These are phyloP conservation scores for Aspergillus steynii DNA, from an alignment of 495 filamentous ascomycete genomes.

Conservation along the genomic window DNA sequence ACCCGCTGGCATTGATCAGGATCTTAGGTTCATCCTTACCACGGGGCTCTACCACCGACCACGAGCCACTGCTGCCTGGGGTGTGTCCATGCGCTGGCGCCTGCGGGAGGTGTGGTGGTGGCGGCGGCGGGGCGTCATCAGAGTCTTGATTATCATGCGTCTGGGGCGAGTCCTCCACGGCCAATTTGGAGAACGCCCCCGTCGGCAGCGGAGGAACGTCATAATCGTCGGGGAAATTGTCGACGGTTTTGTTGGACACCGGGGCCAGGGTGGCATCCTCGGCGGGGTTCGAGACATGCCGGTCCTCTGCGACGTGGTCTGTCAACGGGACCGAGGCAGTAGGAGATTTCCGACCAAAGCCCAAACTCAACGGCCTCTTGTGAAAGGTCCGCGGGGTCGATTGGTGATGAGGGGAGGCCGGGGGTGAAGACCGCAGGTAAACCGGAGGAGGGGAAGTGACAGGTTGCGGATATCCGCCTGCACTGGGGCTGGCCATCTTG, in stretches of 20 bases:
- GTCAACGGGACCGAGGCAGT: constrained; percentile 13
- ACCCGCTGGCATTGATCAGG: constrained; percentile 24
- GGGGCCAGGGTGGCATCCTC: constrained; percentile 17
- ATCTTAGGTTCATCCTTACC: constrained; percentile 25
- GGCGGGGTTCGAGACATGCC: constrained; percentile 40
- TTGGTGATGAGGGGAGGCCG: constrained; percentile 25
- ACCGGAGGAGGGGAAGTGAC: constrained; percentile 44
- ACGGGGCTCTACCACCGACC: constrained; percentile 38
- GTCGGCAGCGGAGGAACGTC: constrained; percentile 26
- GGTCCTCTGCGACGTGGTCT: constrained; percentile 27
- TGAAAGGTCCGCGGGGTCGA: constrained; percentile 27
- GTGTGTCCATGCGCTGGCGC: constrained; percentile 30
- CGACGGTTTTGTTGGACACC: constrained; percentile 33
- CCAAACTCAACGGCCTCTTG: constrained; percentile 22
- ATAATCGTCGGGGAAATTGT: constrained; percentile 28
- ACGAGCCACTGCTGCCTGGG: constrained; percentile 42
- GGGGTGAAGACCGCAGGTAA: constrained; percentile 44
- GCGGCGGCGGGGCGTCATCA: constrained; percentile 16
- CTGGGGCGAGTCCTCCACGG: constrained; percentile 35
- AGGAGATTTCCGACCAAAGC: constrained; percentile 30
- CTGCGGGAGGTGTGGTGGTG: constrained; percentile 9
- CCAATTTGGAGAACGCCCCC: constrained; percentile 29
- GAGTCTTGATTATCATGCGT: constrained; percentile 13
- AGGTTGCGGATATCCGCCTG: constrained; percentile 28
- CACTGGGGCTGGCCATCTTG: constrained; percentile 35